Evolutionary conservation across 345 rosid species (phyloP), one percentile per base, ranked within the genome.

Genomic region (Theobroma cacao): DNA sequence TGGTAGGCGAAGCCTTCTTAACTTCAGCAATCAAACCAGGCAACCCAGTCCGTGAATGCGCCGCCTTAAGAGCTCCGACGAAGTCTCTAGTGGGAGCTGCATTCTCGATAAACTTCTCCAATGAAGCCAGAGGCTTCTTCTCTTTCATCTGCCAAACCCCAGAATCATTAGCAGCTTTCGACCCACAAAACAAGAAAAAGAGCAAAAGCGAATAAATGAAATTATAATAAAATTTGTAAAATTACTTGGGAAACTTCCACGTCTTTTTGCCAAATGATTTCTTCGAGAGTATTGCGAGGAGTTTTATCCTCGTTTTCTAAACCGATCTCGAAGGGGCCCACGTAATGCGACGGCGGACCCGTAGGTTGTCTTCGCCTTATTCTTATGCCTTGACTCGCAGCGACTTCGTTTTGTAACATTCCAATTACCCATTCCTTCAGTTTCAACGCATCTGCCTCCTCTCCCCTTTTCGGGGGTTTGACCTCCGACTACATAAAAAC

Each of bases 1-100:
- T 89, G 72, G 95, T 96, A 7, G 98, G 99, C 77, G 99, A 96
- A 78, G 97, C 99, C 86, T 94, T 94, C 88, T 96, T 96, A 31
- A 96, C 97, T 84, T 96, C 99, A 78, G 99, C 99, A 79, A 94
- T 96, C 86, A 96, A 84, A 76, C 91, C 94, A 8, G 99, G 98
- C 7, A 94, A 70, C 3, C 93, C 91, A 50, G 97, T 92, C 58
- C 92, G 87, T 50, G 26, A 79, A 84, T 86, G 79, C 38, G 97
- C 98, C 24, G 87, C 88, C 82, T 61, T 92, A 50, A 96, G 97
- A 80, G 97, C 97, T 74, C 91, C 97, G 72, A 90, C 3, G 61
- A 96, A 96, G 82, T 92, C 99, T 82, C 88, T 86, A 24, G 95
- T 74, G 1, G 97, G 91, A 60, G 90, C 85, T 78, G 91, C 92